Conservation (phyloP, 1,139 yeast genomes). For the Kodamaea anthophila region DNA sequence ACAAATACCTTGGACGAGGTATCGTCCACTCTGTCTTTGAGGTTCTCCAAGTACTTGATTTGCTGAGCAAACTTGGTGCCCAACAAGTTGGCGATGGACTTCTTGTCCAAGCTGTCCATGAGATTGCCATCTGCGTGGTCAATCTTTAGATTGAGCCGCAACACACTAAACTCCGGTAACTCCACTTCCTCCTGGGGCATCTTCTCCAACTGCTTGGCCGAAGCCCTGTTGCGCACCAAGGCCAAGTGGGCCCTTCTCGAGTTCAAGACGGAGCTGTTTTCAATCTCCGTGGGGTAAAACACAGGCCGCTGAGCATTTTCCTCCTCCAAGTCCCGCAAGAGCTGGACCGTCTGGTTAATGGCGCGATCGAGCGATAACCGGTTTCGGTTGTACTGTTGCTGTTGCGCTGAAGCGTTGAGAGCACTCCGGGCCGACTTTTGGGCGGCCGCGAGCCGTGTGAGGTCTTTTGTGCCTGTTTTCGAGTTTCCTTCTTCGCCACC, state of each 20-base stretch:
- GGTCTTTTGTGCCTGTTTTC: neutral
- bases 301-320: slow-evolving; percentile 60
- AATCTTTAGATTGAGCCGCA: slow-evolving; percentile 58
- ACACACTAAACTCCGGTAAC: slow-evolving; percentile 46
- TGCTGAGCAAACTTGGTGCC: slow-evolving; percentile 60
- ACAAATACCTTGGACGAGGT: slow-evolving; percentile 90
- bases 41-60: slow-evolving; percentile 61
- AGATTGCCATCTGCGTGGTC: slow-evolving; percentile 37
- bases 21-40: slow-evolving; percentile 83
- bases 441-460: too few relatives aligned
- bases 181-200: slow-evolving; percentile 15
- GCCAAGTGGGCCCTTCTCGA: slow-evolving; percentile 47
- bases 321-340: slow-evolving; percentile 47
- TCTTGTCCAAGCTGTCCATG: slow-evolving; percentile 51
- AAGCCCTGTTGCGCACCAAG: slow-evolving; percentile 39
- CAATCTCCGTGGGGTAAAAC: slow-evolving; percentile 52
- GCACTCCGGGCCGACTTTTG: slow-evolving; percentile 11
- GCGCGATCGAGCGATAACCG: slow-evolving; percentile 56
- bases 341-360: slow-evolving; percentile 49
- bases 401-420: slow-evolving; percentile 49
- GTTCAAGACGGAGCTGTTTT: slow-evolving; percentile 33
- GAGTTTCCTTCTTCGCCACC: slow-evolving; percentile 17
- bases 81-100: slow-evolving; percentile 58
- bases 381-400: slow-evolving; percentile 64
- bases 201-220: slow-evolving; percentile 26